These are phyloP conservation scores for Ascodesmis nigricans DNA, from an alignment of 495 filamentous ascomycete species.

Conservation along the genomic window DNA sequence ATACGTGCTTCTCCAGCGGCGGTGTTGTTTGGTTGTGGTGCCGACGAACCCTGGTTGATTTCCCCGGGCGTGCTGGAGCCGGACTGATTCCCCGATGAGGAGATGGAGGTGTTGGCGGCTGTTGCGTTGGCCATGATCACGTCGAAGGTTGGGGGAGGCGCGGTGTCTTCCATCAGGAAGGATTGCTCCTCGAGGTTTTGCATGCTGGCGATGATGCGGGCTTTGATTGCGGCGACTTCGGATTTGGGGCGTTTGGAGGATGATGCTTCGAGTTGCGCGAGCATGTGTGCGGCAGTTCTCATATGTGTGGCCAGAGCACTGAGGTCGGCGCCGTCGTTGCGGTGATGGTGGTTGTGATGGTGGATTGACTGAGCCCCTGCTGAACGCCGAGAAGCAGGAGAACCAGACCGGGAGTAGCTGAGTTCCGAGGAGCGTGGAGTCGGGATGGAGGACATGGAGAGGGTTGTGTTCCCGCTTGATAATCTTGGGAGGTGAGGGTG, in stretches of 20 bases:
- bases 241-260: constrained; percentile 45
- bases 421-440: constrained; percentile 37
- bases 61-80: constrained; percentile 21
- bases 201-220: constrained; percentile 65
- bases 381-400: constrained; percentile 27
- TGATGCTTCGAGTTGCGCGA: constrained; percentile 51
- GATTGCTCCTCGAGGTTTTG: constrained; percentile 61
- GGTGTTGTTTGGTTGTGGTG: constrained; percentile 30
- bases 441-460: constrained; percentile 26
- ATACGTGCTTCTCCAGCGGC: constrained; percentile 51
- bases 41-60: constrained; percentile 25
- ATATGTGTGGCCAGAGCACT: constrained; percentile 58
- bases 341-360: too few relatives aligned
- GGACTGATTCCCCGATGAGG: too few relatives aligned
- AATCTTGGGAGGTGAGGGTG: constrained; percentile 25
- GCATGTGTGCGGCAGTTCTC: constrained; percentile 57
- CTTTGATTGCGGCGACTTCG: constrained; percentile 52
- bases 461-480: constrained; percentile 33
- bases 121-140: constrained; percentile 40
- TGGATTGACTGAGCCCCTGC: background rate
- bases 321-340: constrained; percentile 40
- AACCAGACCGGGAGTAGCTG: constrained; percentile 34
- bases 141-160: constrained; percentile 40
- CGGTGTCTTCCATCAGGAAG: constrained; percentile 39
- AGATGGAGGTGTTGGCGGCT: too few relatives aligned